A percentile compares a stretch with the other conserved stretches of the same genome.
Conservation (phyloP, 108 stramenopile species). For the Aurantiochytrium sp. region DNA sequence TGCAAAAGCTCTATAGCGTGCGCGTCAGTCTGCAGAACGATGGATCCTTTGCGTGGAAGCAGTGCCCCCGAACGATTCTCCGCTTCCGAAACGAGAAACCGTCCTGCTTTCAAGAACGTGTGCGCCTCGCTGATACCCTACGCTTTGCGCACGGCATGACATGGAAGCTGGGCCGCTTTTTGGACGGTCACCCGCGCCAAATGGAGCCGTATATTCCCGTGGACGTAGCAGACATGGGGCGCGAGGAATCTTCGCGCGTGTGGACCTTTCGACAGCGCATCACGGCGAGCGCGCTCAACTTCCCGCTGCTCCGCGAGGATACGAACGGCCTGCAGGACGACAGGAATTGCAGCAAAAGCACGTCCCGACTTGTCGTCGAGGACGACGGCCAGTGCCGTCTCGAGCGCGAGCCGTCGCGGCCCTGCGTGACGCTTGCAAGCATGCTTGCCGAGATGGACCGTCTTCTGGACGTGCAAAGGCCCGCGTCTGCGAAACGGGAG, state of each 20-base stretch:
- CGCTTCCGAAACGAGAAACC: neutral
- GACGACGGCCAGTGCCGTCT: neutral
- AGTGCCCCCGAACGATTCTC: neutral
- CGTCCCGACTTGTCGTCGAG: too few relatives aligned
- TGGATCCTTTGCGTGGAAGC: neutral
- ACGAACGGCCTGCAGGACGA: neutral
- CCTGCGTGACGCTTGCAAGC: neutral
- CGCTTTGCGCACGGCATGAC: neutral
- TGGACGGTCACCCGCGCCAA: neutral
- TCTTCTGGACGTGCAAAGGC: neutral
- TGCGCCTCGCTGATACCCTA: neutral
- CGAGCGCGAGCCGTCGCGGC: neutral
- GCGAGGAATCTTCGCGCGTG: neutral
- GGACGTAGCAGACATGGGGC: neutral
- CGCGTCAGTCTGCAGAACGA: neutral
- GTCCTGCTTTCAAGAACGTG: neutral
- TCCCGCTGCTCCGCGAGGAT: neutral
- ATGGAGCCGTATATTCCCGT: neutral
- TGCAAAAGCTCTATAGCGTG: neutral
- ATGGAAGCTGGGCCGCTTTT: neutral
- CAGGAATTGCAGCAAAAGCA: too few relatives aligned
- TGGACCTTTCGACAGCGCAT: neutral
- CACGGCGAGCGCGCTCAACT: neutral
- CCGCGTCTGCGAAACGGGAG: too few relatives aligned
- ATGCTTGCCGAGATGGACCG: neutral